Percentiles rank a stretch among this genome's conserved stretches.
Evolutionary conservation across 73 alveolate species (phyloP).

Genomic region (Tetrahymena elliotti): DNA sequence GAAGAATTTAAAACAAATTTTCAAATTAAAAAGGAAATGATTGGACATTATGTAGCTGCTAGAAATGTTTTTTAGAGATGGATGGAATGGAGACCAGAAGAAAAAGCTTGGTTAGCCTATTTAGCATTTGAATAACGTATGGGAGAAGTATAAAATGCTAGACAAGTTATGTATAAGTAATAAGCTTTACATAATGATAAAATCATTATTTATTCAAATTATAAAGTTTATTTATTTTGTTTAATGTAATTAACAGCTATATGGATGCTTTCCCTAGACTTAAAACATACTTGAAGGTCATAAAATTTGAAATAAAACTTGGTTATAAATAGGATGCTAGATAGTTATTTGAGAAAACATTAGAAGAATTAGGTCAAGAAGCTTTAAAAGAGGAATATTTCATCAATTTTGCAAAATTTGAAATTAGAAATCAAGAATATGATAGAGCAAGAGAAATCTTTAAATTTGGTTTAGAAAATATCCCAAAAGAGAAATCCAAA

Average conservation of each 20-base stretch:
- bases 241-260: neutral
- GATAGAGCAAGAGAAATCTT: slow-evolving; percentile 93
- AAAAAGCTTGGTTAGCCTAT: slow-evolving; percentile 90
- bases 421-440: slow-evolving; percentile 81
- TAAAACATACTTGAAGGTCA: slow-evolving; percentile 92
- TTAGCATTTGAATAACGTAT: slow-evolving; percentile 90
- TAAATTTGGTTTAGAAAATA: slow-evolving; percentile 84
- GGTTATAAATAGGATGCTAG: slow-evolving; percentile 79
- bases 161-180: slow-evolving; percentile 74
- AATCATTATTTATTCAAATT: neutral
- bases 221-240: neutral
- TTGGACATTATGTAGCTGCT: slow-evolving; percentile 85
- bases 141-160: slow-evolving; percentile 79
- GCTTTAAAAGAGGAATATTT: slow-evolving; percentile 87
- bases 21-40: slow-evolving; percentile 50
- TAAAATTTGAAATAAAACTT: slow-evolving; percentile 96
- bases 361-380: slow-evolving; percentile 87
- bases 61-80: slow-evolving; percentile 91
- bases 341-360: slow-evolving; percentile 79
- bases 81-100: slow-evolving; percentile 96
- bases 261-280: slow-evolving; percentile 79
- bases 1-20: neutral
- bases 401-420: slow-evolving; percentile 86
- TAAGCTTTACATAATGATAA: neutral
- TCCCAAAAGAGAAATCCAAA: slow-evolving; percentile 65